Evolutionary conservation across 768 basidiomycete species (phyloP).

Genomic region (Dacryopinax primogenitus): DNA sequence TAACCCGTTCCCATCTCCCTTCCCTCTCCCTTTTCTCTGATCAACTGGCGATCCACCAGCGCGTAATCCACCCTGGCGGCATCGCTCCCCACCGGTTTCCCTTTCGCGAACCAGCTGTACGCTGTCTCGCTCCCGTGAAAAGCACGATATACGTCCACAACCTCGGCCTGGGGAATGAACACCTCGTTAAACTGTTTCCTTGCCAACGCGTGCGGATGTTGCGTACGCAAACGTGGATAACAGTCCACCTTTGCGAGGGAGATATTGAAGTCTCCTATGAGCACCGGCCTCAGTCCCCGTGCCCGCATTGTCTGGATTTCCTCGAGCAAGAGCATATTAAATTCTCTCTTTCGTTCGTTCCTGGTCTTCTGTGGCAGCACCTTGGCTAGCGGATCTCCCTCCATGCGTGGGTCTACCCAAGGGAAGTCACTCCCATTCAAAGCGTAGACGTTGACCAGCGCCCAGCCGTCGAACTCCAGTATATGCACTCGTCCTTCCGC

Average conservation of each 20-base stretch:
- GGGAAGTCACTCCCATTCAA: constrained; percentile 16
- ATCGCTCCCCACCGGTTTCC: constrained; percentile 16
- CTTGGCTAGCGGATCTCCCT: constrained; percentile 9
- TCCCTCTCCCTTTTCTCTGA: constrained; percentile 8
- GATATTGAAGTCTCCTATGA: constrained; percentile 19
- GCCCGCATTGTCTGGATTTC: constrained; percentile 13
- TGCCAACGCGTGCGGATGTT: constrained; percentile 16
- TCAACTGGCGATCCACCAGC: constrained; percentile 9
- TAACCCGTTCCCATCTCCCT: constrained; percentile 7
- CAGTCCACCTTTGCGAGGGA: constrained; percentile 15
- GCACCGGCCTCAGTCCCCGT: constrained; percentile 8
- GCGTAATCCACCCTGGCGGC: constrained; percentile 18
- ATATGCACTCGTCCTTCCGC: constrained; percentile 15
- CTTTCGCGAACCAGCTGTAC: constrained; percentile 18
- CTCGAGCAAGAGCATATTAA: constrained; percentile 15
- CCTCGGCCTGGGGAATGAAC: constrained; percentile 14
- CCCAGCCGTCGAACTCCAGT: constrained; percentile 10
- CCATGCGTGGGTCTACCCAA: constrained; percentile 13
- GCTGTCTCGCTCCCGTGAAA: constrained; percentile 14
- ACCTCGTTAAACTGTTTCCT: constrained; percentile 18
- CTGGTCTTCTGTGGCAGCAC: constrained; percentile 5
- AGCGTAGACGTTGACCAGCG: constrained; percentile 14
- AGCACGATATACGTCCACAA: constrained; percentile 16
- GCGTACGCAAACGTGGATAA: constrained; percentile 17
- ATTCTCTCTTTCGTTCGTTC: constrained; percentile 16